Conservation (phyloP, 78 protist genomes). For the Dictyostelium discoideum region DNA sequence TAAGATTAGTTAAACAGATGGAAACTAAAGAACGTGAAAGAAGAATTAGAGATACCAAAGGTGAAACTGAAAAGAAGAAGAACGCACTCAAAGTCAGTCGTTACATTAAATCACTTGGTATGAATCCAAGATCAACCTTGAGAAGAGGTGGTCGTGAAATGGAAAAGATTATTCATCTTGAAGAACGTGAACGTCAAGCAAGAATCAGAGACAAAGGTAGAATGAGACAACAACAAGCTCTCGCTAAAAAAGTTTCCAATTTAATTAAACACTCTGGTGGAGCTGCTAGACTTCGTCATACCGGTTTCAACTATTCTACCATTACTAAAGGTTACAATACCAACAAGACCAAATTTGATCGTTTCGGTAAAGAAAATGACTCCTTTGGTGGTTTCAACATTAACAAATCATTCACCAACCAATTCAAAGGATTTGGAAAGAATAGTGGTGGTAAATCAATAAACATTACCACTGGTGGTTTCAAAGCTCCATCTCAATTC, state of each 20-base stretch:
- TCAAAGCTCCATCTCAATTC: not conserved
- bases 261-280: conserved; percentile 12
- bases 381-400: not conserved
- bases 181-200: conserved; percentile 37
- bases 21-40: conserved; percentile 52
- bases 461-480: not conserved
- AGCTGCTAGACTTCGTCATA: conserved; percentile 5
- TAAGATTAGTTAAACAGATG: not conserved
- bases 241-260: conserved; percentile 28
- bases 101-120: conserved; percentile 18
- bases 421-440: not conserved
- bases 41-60: conserved; percentile 23
- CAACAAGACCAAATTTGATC: not conserved
- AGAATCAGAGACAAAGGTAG: conserved; percentile 33
- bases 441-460: not conserved
- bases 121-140: conserved; percentile 10
- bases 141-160: not conserved
- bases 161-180: not conserved
- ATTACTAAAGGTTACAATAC: conserved; percentile 1
- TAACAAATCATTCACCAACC: not conserved
- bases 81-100: conserved; percentile 1
- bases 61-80: conserved; percentile 45
- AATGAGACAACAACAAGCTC: not conserved
- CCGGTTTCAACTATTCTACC: not conserved
- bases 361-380: not conserved